Conservation (phyloP, 805 yeast species). For the Yarrowia sp. region DNA sequence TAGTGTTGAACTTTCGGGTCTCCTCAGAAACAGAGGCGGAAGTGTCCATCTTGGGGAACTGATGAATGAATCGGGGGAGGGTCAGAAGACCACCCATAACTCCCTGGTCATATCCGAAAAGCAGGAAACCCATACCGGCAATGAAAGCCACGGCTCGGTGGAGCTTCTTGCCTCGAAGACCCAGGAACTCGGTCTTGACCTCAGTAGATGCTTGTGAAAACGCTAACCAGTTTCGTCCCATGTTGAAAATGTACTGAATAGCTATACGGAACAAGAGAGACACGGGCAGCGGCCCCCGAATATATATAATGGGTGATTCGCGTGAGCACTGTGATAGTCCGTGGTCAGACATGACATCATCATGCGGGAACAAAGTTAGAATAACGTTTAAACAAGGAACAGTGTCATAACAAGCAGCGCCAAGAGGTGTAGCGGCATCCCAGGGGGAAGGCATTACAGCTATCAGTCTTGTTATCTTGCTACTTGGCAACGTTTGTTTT, state of each 20-base stretch:
- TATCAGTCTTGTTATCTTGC: not conserved
- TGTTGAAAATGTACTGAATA: not conserved
- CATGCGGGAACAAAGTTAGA: not conserved
- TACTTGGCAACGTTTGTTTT: constrained; percentile 3
- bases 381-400: constrained; percentile 14
- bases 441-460: not conserved
- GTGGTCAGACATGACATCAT: not conserved
- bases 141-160: constrained; percentile 29
- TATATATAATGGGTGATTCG: not conserved
- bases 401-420: constrained; percentile 13
- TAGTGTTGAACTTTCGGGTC: constrained; percentile 22
- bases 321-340: constrained; percentile 1
- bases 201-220: constrained; percentile 8
- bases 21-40: not conserved
- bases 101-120: constrained; percentile 73
- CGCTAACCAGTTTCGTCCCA: constrained; percentile 10
- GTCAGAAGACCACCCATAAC: constrained; percentile 75
- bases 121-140: constrained; percentile 38
- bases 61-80: constrained; percentile 39
- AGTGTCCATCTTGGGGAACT: constrained; percentile 30
- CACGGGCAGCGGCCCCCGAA: not conserved
- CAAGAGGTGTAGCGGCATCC: constrained; percentile 21
- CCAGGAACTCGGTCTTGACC: constrained; percentile 26
- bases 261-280: not conserved
- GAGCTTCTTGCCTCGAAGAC: constrained; percentile 29